Base-by-base conservation (phyloP, 177 flowering plant species). In the Vitis hybrid region DNA sequence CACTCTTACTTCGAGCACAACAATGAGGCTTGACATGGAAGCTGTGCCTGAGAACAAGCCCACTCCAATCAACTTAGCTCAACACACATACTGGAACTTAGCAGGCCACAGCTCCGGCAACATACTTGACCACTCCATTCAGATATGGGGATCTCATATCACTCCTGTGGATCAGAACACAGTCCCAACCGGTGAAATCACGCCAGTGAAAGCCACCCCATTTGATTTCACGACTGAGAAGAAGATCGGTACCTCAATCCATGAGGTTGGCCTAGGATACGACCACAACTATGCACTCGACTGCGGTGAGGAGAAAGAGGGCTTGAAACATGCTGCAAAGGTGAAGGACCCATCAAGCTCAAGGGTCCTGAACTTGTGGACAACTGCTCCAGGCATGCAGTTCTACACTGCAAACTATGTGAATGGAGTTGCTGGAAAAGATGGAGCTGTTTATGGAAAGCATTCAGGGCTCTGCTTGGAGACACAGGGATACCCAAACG, bases 41-140 rank as follows among this genome's bases (percentile, higher is more conserved):
- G 98, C 97, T 2, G 79, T 84, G 66, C 90, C 98, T 1, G 74
- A 82, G 67, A 83, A 88, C 73, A 93, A 91, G 80, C 79, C 97
- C 21, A 93, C 99, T 63, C 97, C 91, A 48, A 79, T 95, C 69
- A 95, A 69, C 78, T 85, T 95, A 74, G 98, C 98, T 53, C 97
- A 93, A 72, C 99, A 95, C 73, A 96, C 97, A 14, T 96, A 96
- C 82, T 93, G 99, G 98, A 96, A 96, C 74, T 73, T 93, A 69
- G 90, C 90, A 0, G 99, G 98, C 61, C 95, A 93, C 71, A 73
- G 83, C 76, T 86, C 98, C 0, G 98, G 98, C 49, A 73, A 65
- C 58, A 71, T 93, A 54, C 93, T 93, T 18, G 89, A 88, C 64
- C 97, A 93, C 72, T 70, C 79, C 20, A 80, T 87, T 70, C 95